Percentiles rank a stretch among this genome's conserved stretches.
Conservation (phyloP, 2,329 filamentous ascomycete species). For the Coniochaeta sp. region DNA sequence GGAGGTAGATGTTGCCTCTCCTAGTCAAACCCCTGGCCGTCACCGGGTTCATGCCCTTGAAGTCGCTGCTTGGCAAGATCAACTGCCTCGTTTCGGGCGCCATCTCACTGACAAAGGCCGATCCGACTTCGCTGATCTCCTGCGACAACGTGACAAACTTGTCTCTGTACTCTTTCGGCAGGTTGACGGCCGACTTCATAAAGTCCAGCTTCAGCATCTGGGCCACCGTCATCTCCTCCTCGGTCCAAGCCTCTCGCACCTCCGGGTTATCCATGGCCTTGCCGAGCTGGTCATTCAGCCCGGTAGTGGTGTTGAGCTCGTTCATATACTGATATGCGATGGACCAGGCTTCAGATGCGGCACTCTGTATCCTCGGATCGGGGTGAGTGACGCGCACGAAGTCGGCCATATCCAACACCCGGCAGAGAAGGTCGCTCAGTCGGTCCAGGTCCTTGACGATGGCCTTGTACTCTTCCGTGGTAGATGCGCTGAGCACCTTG, state of each 20-base stretch:
- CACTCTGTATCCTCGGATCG: slow-evolving; percentile 65
- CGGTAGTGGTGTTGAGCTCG: slow-evolving; percentile 61
- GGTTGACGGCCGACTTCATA: slow-evolving; percentile 73
- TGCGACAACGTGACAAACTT: slow-evolving; percentile 85
- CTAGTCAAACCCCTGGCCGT: slow-evolving; percentile 59
- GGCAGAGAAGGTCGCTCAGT: slow-evolving; percentile 86
- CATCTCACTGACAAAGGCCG: slow-evolving; percentile 76
- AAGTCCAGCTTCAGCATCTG: slow-evolving; percentile 72
- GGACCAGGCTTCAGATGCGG: slow-evolving; percentile 81
- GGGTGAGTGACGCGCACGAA: slow-evolving; percentile 93
- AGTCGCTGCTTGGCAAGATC: slow-evolving; percentile 56
- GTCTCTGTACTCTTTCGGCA: slow-evolving; percentile 68
- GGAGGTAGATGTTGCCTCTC: slow-evolving; percentile 57
- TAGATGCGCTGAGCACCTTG: slow-evolving; percentile 65
- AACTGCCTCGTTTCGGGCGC: slow-evolving; percentile 62
- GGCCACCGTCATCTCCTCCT: slow-evolving; percentile 83
- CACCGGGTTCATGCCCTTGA: slow-evolving; percentile 72
- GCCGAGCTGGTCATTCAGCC: slow-evolving; percentile 35
- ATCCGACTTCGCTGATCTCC: slow-evolving; percentile 76
- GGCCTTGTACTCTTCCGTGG: slow-evolving; percentile 61
- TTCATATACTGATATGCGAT: slow-evolving; percentile 99
- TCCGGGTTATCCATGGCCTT: slow-evolving; percentile 62
- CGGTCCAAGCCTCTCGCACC: slow-evolving; percentile 67
- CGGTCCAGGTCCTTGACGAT: slow-evolving; percentile 81
- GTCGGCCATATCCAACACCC: slow-evolving; percentile 91